Base-by-base conservation (phyloP, 257 asterid genomes). In the Penstemon eatonii region DNA sequence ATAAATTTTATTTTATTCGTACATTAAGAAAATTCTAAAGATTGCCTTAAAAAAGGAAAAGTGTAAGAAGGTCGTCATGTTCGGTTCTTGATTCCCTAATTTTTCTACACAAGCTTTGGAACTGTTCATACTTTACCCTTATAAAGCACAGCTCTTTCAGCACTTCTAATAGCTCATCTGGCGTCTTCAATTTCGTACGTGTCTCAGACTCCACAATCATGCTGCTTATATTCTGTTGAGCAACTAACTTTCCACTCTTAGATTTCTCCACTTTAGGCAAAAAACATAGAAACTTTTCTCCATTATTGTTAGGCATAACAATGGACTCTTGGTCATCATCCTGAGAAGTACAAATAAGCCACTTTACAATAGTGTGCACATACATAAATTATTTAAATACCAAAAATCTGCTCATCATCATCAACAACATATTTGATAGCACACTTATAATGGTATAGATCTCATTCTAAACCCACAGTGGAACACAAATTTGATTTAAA, bases 101-200 rank as follows among this genome's bases (percentile, higher is more conserved):
- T 72, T 25, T 55, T 50, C 7, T n/a, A 47, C 49, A 63, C 61
- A 10, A 39, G 18, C 10, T 59, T 63, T 62, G 69, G 58, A 10
- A 47, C 47, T 60, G 44, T 53, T 47, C 60, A 46, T 56, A 68
- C 62, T 75, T 82, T 54, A 91, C 99, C 91, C 99, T 85, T 63
- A 89, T 9, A 80, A 94, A 88, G 82, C 99, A 94, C 45, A 39
- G 77, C 55, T 91, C 97, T 78, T 87, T 94, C 52, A 94, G 88
- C 62, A 89, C 88, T 77, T 89, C 97, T 55, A 94, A 89, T 42
- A 94, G 86, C 86, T 94, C 99, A 81, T 91, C 97, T 38, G 97
- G 99, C 59, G 97, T 91, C 87, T 87, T 91, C 80, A 84, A 60
- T 73, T 89, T 91, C 76, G 79, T 70, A 65, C 69, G 95, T 67